Conservation (phyloP, 768 basidiomycete genomes). For the Filobasidium floriforme region DNA sequence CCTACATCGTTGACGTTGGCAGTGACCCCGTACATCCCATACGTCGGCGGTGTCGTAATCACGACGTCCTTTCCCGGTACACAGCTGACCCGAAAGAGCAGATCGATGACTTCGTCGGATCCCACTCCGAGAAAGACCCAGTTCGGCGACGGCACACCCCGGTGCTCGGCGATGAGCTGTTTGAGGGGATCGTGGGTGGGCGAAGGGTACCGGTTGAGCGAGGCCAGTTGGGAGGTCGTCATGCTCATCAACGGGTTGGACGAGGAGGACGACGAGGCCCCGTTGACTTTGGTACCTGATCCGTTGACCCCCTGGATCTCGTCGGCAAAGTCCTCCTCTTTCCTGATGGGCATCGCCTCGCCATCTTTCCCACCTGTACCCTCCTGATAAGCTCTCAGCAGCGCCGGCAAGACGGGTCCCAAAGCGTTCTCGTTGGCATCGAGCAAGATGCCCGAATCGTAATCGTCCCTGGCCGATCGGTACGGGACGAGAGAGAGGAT, state of each 20-base stretch:
- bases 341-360: conserved; percentile 12
- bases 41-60: conserved; percentile 85
- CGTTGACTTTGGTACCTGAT: background rate
- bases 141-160: conserved; percentile 58
- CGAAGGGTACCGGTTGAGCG: conserved; percentile 84
- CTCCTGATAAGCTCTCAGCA: conserved; percentile 25
- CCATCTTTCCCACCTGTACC: conserved; percentile 1
- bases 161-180: conserved; percentile 61
- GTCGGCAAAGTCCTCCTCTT: conserved; percentile 14
- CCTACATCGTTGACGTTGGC: conserved; percentile 92
- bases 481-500: conserved; percentile 87
- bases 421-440: conserved; percentile 97
- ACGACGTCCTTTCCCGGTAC: conserved; percentile 71
- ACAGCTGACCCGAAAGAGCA: conserved; percentile 84
- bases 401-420: conserved; percentile 66
- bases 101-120: conserved; percentile 91
- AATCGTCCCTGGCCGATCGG: conserved; percentile 93
- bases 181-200: conserved; percentile 80
- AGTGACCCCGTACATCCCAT: conserved; percentile 93
- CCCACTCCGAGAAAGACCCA: conserved; percentile 92
- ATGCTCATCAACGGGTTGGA: conserved; percentile 23
- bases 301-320: background rate
- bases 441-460: conserved; percentile 77
- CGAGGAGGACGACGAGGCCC: background rate
- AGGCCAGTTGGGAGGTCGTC: conserved; percentile 19